Conservation (phyloP, 371 early-diverging fungal genomes). For the Rhizopus arrhizus region DNA sequence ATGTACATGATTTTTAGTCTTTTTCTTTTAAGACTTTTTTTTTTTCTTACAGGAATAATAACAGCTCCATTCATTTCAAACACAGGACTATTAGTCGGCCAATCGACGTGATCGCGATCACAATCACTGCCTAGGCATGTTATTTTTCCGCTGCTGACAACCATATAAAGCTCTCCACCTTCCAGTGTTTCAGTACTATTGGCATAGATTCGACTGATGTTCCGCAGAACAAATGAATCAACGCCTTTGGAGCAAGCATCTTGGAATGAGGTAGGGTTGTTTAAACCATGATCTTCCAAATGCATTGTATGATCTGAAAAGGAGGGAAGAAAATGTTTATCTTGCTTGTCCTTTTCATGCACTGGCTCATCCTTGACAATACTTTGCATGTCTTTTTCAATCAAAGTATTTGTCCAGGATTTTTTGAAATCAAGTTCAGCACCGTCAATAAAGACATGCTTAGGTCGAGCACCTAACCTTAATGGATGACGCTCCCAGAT, state of each 20-base stretch:
- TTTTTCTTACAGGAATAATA: slow-evolving; percentile 43
- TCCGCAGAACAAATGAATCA: slow-evolving; percentile 51
- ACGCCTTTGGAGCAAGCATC: slow-evolving; percentile 33
- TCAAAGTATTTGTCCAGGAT: slow-evolving; percentile 38
- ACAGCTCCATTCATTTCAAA: slow-evolving; percentile 53
- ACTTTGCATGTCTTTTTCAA: slow-evolving; percentile 16
- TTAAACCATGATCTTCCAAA: slow-evolving; percentile 46
- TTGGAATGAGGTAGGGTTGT: slow-evolving; percentile 30
- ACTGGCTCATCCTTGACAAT: slow-evolving; percentile 4
- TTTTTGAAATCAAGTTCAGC: slow-evolving; percentile 49
- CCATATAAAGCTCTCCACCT: slow-evolving; percentile 36
- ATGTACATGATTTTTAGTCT: not conserved
- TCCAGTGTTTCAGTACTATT: slow-evolving; percentile 21
- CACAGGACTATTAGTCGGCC: slow-evolving; percentile 42
- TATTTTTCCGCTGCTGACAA: slow-evolving; percentile 55
- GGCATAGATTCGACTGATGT: slow-evolving; percentile 51
- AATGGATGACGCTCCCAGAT: slow-evolving; percentile 76
- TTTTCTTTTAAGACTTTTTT: slow-evolving; percentile 2
- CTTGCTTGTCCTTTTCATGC: slow-evolving; percentile 1
- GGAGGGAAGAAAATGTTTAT: slow-evolving; percentile 29
- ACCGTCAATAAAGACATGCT: slow-evolving; percentile 80
- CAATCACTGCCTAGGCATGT: slow-evolving; percentile 59
- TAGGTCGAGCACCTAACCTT: slow-evolving; percentile 75
- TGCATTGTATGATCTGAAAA: slow-evolving; percentile 34
- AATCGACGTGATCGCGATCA: slow-evolving; percentile 38